Conservation (phyloP, 1,139 yeast species). For the Yamadazyma diddensiae region DNA sequence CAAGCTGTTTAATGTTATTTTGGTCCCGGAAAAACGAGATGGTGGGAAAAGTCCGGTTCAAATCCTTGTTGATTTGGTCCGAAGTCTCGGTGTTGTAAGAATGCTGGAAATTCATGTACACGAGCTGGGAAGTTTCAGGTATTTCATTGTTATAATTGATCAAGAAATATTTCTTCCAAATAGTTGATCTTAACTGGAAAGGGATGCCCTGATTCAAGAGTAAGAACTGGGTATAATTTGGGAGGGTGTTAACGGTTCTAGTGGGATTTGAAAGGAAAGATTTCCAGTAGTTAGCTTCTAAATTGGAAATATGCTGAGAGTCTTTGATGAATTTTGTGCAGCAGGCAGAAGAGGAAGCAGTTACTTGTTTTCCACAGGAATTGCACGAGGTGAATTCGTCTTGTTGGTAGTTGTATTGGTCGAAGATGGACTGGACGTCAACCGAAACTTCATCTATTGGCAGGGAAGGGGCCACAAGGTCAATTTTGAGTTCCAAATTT, state of each 20-base stretch:
- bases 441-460: too few relatives aligned
- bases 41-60: conserved; percentile 61
- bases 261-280: conserved; percentile 44
- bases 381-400: conserved; percentile 40
- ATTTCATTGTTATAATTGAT: conserved; percentile 26
- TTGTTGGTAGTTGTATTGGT: conserved; percentile 23
- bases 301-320: conserved; percentile 18
- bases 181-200: conserved; percentile 30
- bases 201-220: conserved; percentile 43
- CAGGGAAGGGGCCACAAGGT: conserved; percentile 11
- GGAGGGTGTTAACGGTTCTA: conserved; percentile 44
- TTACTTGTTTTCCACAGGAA: conserved; percentile 16
- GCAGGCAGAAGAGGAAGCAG: conserved; percentile 5
- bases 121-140: conserved; percentile 36
- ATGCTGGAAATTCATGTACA: conserved; percentile 43
- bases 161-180: conserved; percentile 38
- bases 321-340: conserved; percentile 13
- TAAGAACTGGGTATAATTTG: conserved; percentile 44
- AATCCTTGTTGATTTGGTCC: conserved; percentile 59
- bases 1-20: conserved; percentile 45
- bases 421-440: conserved; percentile 13
- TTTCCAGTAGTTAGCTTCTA: conserved; percentile 46
- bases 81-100: conserved; percentile 41
- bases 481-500: conserved; percentile 34
- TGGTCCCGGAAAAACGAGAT: conserved; percentile 48